Percentiles rank a stretch among this genome's conserved stretches.
These are phyloP conservation scores for Pestalotiopsis sp. DNA, from an alignment of 2,329 filamentous ascomycete genomes.

Conservation along the genomic window DNA sequence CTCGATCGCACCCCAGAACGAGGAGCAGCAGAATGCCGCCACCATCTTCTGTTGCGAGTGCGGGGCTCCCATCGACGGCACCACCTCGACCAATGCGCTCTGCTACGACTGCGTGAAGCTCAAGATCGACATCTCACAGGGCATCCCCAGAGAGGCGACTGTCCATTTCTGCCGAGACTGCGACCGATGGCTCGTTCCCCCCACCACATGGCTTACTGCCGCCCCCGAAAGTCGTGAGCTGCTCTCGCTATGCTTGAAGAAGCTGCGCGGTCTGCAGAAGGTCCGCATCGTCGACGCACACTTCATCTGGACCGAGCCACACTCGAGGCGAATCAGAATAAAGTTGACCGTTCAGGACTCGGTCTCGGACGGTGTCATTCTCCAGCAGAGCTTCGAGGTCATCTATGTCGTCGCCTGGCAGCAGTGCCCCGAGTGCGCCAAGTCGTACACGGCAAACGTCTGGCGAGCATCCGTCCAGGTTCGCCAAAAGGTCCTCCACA, in stretches of 20 bases:
- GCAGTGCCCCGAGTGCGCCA: conserved; percentile 92
- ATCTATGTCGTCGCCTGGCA: conserved; percentile 88
- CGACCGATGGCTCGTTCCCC: conserved; percentile 90
- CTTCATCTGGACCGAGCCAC: conserved; percentile 98
- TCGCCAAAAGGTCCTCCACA: conserved; percentile 94
- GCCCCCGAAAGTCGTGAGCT: conserved; percentile 88
- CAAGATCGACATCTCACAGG: conserved; percentile 88
- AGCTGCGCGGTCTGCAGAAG: conserved; percentile 82
- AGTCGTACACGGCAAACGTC: conserved; percentile 95
- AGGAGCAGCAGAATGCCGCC: not conserved
- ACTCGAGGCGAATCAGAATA: conserved; percentile 88
- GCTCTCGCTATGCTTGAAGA: conserved; percentile 86
- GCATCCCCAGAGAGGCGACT: conserved; percentile 87
- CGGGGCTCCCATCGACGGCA: conserved; percentile 93
- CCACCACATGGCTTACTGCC: conserved; percentile 83
- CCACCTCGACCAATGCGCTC: conserved; percentile 79
- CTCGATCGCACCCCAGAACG: conserved; percentile 10
- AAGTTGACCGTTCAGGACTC: conserved; percentile 89
- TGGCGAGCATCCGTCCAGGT: conserved; percentile 95
- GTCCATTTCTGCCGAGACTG: conserved; percentile 93
- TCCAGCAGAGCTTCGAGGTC: conserved; percentile 96
- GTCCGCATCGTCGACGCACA: conserved; percentile 93
- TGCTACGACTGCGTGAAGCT: conserved; percentile 97
- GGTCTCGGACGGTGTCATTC: conserved; percentile 63
- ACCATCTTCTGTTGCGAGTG: conserved; percentile 97